These are phyloP conservation scores for Pseudognaphalium luteoalbum DNA, from an alignment of 129 eudicot species.

Conservation along the genomic window DNA sequence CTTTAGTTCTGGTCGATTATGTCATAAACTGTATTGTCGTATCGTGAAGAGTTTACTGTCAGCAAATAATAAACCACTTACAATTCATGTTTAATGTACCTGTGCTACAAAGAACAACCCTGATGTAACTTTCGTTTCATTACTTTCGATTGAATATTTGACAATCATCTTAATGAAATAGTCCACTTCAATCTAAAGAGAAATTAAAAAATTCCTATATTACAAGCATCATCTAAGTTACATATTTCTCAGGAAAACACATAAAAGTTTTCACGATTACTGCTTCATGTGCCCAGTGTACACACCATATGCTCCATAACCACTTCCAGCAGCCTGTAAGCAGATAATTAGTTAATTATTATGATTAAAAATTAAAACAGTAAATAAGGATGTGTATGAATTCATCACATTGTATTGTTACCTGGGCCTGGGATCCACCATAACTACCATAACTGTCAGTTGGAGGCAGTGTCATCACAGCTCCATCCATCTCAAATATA, in stretches of 20 bases:
- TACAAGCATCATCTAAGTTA: not conserved
- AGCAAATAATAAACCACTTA: constrained; percentile 18
- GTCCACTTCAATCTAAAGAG: not conserved
- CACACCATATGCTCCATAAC: constrained; percentile 68
- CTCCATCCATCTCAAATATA: constrained; percentile 70
- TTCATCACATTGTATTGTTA: not conserved
- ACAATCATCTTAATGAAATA: not conserved
- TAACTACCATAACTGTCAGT: constrained; percentile 33
- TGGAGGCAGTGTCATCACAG: constrained; percentile 40
- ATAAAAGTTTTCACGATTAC: not conserved
- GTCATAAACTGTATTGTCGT: constrained; percentile 30
- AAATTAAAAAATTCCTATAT: not conserved
- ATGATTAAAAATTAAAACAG: not conserved
- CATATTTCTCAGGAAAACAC: not conserved
- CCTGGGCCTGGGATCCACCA: constrained; percentile 26
- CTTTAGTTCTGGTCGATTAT: constrained; percentile 12
- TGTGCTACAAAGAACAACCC: not conserved
- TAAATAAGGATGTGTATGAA: not conserved
- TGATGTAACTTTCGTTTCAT: not conserved
- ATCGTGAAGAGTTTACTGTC: constrained; percentile 22
- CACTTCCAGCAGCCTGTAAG: constrained; percentile 52
- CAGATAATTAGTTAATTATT: not conserved
- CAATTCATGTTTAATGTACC: constrained; percentile 21
- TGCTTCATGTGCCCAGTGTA: constrained; percentile 44
- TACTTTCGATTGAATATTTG: not conserved